These are phyloP conservation scores for Podospora appendiculata DNA, from an alignment of 495 filamentous ascomycete species.

Conservation along the genomic window DNA sequence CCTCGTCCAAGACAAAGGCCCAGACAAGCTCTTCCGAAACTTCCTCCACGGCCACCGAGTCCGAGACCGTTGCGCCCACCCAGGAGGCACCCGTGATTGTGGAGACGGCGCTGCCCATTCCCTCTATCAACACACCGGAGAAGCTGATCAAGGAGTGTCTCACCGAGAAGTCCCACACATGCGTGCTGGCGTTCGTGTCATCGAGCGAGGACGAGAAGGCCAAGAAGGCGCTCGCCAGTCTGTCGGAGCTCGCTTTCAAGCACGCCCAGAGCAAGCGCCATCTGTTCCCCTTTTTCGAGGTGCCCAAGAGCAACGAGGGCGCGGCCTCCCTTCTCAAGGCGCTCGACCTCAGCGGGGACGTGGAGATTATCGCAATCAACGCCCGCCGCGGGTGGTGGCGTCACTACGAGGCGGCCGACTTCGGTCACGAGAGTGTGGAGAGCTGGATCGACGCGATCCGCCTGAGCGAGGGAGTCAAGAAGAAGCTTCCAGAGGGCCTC, in stretches of 20 bases:
- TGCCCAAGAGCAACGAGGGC: conserved; percentile 55
- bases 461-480: conserved; percentile 75
- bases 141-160: conserved; percentile 66
- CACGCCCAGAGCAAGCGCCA: conserved; percentile 53
- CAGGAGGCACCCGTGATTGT: conserved; percentile 37
- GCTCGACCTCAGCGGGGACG: conserved; percentile 51
- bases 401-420: conserved; percentile 53
- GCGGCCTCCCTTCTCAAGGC: conserved; percentile 47
- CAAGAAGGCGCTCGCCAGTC: conserved; percentile 51
- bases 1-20: conserved; percentile 34
- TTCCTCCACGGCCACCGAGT: conserved; percentile 24
- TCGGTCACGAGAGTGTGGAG: conserved; percentile 56
- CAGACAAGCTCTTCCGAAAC: conserved; percentile 30
- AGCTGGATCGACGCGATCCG: conserved; percentile 82
- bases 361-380: conserved; percentile 75
- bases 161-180: conserved; percentile 67
- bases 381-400: conserved; percentile 81
- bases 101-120: conserved; percentile 48
- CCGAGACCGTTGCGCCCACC: conserved; percentile 26
- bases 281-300: conserved; percentile 75
- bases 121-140: conserved; percentile 36
- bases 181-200: conserved; percentile 75
- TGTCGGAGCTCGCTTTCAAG: conserved; percentile 72
- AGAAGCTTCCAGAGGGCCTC: conserved; percentile 69
- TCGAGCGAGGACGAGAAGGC: conserved; percentile 42